These are phyloP conservation scores for Botrytis aclada DNA, from an alignment of 2,329 filamentous ascomycete species.

Conservation along the genomic window DNA sequence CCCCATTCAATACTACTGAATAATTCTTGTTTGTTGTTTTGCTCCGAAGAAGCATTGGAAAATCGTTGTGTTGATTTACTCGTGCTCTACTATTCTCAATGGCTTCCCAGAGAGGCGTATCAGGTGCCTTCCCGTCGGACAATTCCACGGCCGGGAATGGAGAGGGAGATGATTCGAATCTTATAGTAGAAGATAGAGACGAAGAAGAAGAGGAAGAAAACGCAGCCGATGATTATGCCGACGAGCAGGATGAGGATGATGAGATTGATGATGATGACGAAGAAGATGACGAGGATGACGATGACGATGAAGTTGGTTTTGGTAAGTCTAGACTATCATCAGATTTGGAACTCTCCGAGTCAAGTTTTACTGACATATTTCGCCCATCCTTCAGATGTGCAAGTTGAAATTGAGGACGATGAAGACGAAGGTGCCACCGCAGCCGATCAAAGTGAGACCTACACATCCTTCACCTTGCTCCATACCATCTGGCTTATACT, in stretches of 20 bases:
- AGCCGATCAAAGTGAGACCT: constrained; percentile 40
- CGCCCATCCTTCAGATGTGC: background rate
- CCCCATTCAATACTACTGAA: background rate
- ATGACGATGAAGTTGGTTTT: background rate
- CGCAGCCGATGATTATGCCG: background rate
- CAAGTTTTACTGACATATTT: background rate
- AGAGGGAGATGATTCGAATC: background rate
- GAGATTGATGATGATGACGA: background rate
- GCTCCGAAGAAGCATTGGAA: background rate
- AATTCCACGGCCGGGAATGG: background rate
- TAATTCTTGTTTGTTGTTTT: too few species aligned
- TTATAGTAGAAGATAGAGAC: background rate
- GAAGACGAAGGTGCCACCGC: constrained; percentile 38
- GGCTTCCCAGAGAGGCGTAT: background rate
- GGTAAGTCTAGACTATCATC: background rate
- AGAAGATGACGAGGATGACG: background rate
- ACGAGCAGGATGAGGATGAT: background rate
- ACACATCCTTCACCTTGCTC: constrained; percentile 26
- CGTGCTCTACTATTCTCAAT: background rate
- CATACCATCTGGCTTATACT: constrained; percentile 33
- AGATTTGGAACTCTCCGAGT: background rate
- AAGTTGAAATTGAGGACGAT: constrained; percentile 7
- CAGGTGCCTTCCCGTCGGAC: background rate
- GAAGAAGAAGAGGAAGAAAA: background rate
- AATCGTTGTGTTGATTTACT: background rate